These are phyloP conservation scores for Coriaria nepalensis DNA, from an alignment of 306 rosid genomes.

Conservation along the genomic window DNA sequence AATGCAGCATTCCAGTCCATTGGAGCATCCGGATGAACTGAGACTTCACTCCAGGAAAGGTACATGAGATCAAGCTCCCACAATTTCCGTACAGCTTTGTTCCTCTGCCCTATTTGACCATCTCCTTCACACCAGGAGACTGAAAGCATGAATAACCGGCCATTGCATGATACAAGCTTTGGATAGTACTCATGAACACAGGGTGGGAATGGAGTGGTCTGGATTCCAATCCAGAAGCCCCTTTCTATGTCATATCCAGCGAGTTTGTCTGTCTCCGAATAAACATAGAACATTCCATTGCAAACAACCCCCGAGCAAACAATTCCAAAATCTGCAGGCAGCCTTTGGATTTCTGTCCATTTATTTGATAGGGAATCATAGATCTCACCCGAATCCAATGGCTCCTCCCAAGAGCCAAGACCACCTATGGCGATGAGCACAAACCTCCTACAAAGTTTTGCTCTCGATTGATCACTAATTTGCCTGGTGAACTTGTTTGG, in stretches of 20 bases:
- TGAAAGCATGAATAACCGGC: slow-evolving; percentile 65
- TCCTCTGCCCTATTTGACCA: slow-evolving; percentile 81
- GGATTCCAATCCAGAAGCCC: slow-evolving; percentile 69
- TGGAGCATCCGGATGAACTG: slow-evolving; percentile 97
- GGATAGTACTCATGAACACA: slow-evolving; percentile 81
- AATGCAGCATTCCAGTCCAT: slow-evolving; percentile 98
- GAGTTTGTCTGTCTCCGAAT: slow-evolving; percentile 82
- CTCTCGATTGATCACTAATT: slow-evolving; percentile 48
- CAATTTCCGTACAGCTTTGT: slow-evolving; percentile 89
- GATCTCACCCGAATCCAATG: slow-evolving; percentile 85
- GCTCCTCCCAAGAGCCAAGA: slow-evolving; percentile 95
- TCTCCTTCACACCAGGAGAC: slow-evolving; percentile 99
- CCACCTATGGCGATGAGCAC: slow-evolving; percentile 86
- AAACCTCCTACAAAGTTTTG: slow-evolving; percentile 49
- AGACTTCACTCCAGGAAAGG: slow-evolving; percentile 75
- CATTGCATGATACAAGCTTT: slow-evolving; percentile 62
- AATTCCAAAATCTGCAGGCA: slow-evolving; percentile 67
- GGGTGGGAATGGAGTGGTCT: slow-evolving; percentile 62
- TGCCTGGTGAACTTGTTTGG: slow-evolving; percentile 56
- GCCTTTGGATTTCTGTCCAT: slow-evolving; percentile 79
- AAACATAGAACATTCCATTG: slow-evolving; percentile 73
- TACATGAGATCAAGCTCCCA: slow-evolving; percentile 88
- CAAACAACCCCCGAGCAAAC: slow-evolving; percentile 82
- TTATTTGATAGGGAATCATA: slow-evolving; percentile 73
- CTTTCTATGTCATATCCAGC: slow-evolving; percentile 79